Evolutionary conservation across 345 rosid species (phyloP), one percentile per base, ranked within the genome.

Genomic region (Pistacia integerrima): DNA sequence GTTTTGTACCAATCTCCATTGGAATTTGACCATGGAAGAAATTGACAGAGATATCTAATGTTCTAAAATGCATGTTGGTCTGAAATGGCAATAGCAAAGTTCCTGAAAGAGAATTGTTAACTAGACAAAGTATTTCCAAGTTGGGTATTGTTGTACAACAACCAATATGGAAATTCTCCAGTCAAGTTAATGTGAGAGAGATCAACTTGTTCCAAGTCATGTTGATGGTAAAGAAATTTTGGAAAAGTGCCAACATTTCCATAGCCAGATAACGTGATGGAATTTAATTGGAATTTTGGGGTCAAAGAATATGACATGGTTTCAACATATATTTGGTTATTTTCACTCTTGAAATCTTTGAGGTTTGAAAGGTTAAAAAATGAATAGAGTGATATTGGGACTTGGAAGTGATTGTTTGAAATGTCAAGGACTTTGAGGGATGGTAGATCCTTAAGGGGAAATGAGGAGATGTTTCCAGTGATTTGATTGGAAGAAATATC

Each of bases 41-140:
- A 67, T 80, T 85, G 0, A n/a, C 4, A 0, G 82, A 80, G 20
- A 75, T 22, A 51, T 85, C 74, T 3, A 85, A 16, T 3, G n/a
- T 3, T 1, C 0, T 1, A 1, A 48, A 57, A 16, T 16, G 35
- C 33, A 3, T 14, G 22, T 67, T 63, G 10, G 70, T 18, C 46
- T 76, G 35, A 69, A 55, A 4, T 56, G 78, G 80, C 66, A 74
- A 44, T 3, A 4, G 3, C 5, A 79, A n/a, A 62, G 12, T 16
- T 30, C 78, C 72, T 1, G n/a, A 58, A 18, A 76, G 46, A 58
- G 67, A 69, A 48, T 75, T 30, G 0, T 1, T 12, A 77, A 73
- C 41, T 33, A 61, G 8, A 12, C 0, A 2, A 30, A 61, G 65
- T 61, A 2, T 5, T 28, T 61, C 18, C 33, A 61, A 30, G 4